These are phyloP conservation scores for Hygrophila difformis DNA, from an alignment of 257 asterid genomes.

Conservation along the genomic window DNA sequence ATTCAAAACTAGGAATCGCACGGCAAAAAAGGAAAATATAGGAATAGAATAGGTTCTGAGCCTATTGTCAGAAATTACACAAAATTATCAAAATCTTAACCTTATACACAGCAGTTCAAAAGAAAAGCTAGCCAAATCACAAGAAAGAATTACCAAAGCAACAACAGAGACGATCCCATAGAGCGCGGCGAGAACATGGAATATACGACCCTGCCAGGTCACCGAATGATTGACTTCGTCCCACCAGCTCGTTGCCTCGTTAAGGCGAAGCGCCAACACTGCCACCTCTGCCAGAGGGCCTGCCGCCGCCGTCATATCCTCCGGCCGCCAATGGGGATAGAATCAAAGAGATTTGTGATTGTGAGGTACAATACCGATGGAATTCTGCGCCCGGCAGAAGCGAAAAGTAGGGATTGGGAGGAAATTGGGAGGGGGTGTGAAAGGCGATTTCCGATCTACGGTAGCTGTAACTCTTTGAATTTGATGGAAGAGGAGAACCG, in stretches of 20 bases:
- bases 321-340: conserved; percentile 18
- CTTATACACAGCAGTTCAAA: not conserved
- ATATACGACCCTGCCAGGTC: conserved; percentile 81
- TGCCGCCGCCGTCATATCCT: conserved; percentile 36
- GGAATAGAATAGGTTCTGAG: too few species aligned
- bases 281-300: conserved; percentile 30
- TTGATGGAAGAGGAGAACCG: too few species aligned
- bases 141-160: conserved; percentile 57
- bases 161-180: conserved; percentile 67
- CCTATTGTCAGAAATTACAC: not conserved
- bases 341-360: conserved; percentile 9
- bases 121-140: not conserved
- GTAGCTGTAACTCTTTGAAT: too few species aligned
- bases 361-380: conserved; percentile 15
- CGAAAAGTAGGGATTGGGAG: conserved; percentile 15
- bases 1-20: not conserved
- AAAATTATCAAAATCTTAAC: not conserved
- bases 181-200: conserved; percentile 55
- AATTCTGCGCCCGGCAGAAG: not conserved
- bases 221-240: conserved; percentile 49
- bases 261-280: conserved; percentile 53
- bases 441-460: not conserved
- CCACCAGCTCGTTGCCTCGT: conserved; percentile 77
- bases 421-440: conserved; percentile 13
- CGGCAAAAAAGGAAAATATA: not conserved